Evolutionary conservation across 2,329 filamentous ascomycete species (phyloP).

Genomic region (Dothiorella sarmentorum): DNA sequence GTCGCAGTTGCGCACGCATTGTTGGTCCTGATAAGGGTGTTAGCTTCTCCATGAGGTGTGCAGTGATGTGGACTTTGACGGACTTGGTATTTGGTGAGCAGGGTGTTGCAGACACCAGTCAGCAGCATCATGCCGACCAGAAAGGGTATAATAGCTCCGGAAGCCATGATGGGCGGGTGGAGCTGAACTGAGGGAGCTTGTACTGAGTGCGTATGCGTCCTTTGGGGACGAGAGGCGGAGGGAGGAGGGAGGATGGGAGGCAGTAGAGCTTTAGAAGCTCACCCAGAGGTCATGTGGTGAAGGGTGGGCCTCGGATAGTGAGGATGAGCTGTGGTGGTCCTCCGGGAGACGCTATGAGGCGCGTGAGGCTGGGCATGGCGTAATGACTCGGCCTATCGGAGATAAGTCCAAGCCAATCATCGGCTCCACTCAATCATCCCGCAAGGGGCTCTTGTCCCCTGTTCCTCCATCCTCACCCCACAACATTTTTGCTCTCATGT

Average conservation of each 20-base stretch:
- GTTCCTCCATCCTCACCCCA: not conserved
- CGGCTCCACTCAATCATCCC: not conserved
- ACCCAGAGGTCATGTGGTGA: slow-evolving; percentile 5
- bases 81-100: slow-evolving; percentile 95
- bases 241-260: not conserved
- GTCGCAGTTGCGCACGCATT: slow-evolving; percentile 91
- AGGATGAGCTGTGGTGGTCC: slow-evolving; percentile 4
- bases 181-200: not conserved
- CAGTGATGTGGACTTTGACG: not conserved
- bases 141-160: slow-evolving; percentile 70
- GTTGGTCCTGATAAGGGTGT: slow-evolving; percentile 68
- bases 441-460: not conserved
- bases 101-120: slow-evolving; percentile 93
- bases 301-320: not conserved
- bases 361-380: slow-evolving; percentile 12
- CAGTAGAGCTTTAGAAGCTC: not conserved
- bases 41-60: slow-evolving; percentile 20
- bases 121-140: slow-evolving; percentile 95
- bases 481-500: not conserved
- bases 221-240: not conserved
- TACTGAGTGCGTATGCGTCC: not conserved
- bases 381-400: slow-evolving; percentile 13
- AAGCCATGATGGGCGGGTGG: slow-evolving; percentile 57
- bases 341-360: not conserved
- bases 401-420: slow-evolving; percentile 12